These are phyloP conservation scores for Penstemon davidsonii DNA, from an alignment of 257 asterid species.

Conservation along the genomic window DNA sequence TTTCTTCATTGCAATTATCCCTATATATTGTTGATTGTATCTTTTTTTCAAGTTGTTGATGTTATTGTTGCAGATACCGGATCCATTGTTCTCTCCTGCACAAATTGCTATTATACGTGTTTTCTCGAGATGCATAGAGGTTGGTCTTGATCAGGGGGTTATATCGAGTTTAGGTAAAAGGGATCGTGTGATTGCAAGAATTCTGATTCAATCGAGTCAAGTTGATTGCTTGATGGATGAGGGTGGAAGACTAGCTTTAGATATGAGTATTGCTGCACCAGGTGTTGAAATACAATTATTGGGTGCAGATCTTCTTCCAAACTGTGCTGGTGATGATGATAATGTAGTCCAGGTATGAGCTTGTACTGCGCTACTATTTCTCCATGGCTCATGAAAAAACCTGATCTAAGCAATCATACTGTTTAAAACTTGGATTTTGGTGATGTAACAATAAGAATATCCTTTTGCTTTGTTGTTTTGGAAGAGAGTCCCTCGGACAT, in stretches of 20 bases:
- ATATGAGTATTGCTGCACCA: conserved; percentile 35
- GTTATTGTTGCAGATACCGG: conserved; percentile 41
- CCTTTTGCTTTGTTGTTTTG: no score
- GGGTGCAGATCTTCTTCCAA: conserved; percentile 33
- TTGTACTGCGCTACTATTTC: conserved; percentile 23
- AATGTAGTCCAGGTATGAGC: conserved; percentile 52
- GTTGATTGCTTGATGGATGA: conserved; percentile 42
- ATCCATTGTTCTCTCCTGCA: conserved; percentile 49
- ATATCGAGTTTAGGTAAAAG: conserved; percentile 27
- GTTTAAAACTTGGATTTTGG: no score
- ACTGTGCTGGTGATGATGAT: conserved; percentile 36
- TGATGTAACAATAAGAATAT: no score
- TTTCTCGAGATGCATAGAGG: conserved; percentile 48
- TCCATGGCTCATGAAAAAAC: conserved; percentile 16
- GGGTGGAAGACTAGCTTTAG: conserved; percentile 44
- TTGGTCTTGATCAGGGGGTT: conserved; percentile 35
- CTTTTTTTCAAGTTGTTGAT: conserved; percentile 18
- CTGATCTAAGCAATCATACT: neutral
- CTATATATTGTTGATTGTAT: neutral
- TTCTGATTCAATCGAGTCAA: conserved; percentile 45
- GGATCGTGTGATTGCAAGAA: conserved; percentile 40
- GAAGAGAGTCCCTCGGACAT: no score
- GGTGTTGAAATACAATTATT: conserved; percentile 46
- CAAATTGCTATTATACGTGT: conserved; percentile 53
- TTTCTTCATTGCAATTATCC: neutral